Evolutionary conservation across 257 asterid species (phyloP).

Genomic region (Petunia axillaris): DNA sequence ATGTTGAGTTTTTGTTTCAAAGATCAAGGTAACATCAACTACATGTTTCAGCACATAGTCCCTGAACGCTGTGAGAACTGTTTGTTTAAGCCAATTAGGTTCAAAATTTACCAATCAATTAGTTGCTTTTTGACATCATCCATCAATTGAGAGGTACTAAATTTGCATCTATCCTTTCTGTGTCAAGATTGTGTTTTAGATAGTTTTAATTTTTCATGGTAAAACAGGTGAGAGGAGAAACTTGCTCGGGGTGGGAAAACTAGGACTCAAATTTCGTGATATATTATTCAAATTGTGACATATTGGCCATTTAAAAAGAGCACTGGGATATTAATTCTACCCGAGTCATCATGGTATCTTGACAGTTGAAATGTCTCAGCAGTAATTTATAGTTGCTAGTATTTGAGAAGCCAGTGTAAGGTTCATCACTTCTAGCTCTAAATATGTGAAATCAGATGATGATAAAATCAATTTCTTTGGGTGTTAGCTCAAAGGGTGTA

Average conservation of each 20-base stretch:
- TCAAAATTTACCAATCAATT: constrained; percentile 1
- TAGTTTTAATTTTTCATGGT: not conserved
- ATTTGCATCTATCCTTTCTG: not conserved
- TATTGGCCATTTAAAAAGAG: not conserved
- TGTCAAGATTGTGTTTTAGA: constrained; percentile 14
- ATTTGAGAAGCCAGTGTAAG: constrained; percentile 2
- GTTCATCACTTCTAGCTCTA: constrained; percentile 4
- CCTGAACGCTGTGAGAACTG: not conserved
- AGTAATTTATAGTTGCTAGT: not conserved
- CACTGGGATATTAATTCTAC: not conserved
- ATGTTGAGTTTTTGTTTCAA: not conserved
- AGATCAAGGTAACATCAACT: constrained; percentile 8
- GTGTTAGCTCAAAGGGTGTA: not conserved
- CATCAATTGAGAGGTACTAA: not conserved
- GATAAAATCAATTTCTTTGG: not conserved
- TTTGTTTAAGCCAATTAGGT: not conserved
- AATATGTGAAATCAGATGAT: not conserved
- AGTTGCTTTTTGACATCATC: not conserved
- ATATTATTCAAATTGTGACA: not conserved
- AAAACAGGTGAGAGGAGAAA: not conserved
- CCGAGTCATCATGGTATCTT: not conserved
- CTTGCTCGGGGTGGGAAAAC: not conserved
- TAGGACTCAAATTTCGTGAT: not conserved
- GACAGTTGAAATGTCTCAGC: not conserved
- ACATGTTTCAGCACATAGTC: not conserved